These are phyloP conservation scores for Penicillium hordei DNA, from an alignment of 2,329 filamentous ascomycete genomes.

Conservation along the genomic window DNA sequence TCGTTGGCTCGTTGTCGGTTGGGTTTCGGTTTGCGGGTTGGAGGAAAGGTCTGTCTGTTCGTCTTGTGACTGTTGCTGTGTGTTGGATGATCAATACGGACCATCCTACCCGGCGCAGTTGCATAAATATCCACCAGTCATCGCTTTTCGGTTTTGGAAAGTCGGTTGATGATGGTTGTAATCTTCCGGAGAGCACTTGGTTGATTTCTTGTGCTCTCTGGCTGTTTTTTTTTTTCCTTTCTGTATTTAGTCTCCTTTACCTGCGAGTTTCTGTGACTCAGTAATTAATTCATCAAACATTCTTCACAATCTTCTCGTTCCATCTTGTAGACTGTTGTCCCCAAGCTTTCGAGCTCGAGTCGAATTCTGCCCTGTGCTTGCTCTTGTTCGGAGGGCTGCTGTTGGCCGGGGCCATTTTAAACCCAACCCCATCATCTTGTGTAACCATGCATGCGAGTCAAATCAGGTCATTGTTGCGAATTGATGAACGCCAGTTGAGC, in stretches of 20 bases:
- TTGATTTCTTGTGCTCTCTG: neutral
- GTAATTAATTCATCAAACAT: constrained; percentile 15
- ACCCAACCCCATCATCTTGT: neutral
- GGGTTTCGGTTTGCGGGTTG: neutral
- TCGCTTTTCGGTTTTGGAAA: neutral
- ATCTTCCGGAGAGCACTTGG: constrained; percentile 1
- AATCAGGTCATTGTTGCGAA: neutral
- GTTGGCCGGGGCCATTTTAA: neutral
- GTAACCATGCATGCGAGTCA: neutral
- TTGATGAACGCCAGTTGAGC: neutral
- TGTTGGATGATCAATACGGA: constrained; percentile 3
- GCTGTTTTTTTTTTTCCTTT: constrained; percentile 10
- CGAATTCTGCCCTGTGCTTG: neutral
- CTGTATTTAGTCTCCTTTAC: constrained; percentile 16
- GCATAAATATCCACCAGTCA: constrained; percentile 1
- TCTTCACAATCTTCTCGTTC: neutral
- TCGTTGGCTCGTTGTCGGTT: constrained; percentile 13
- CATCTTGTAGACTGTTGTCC: neutral
- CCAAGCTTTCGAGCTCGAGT: neutral
- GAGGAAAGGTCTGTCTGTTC: neutral
- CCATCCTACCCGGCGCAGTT: neutral
- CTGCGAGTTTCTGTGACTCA: constrained; percentile 8
- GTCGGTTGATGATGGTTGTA: constrained; percentile 1
- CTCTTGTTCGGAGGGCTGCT: neutral
- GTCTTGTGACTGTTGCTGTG: constrained; percentile 1